Evolutionary conservation across 495 filamentous ascomycete species (phyloP), one percentile per base, ranked within the genome.

Genomic region (Entonaema liquescens): DNA sequence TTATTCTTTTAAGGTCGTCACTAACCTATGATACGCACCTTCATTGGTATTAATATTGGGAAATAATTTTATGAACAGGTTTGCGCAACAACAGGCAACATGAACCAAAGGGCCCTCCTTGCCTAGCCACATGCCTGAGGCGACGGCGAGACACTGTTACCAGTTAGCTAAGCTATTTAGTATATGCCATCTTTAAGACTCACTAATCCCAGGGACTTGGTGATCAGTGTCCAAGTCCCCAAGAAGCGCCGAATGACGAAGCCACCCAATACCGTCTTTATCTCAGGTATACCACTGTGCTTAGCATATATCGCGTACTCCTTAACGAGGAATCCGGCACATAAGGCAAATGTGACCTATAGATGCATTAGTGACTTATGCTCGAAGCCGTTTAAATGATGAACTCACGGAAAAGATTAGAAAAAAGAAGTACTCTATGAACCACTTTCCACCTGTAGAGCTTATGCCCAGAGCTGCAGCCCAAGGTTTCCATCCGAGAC

Each of bases 51-150:
- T 92, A 29, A 99, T 88, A 71, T 86, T 91, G 4, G 88, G 84
- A 67, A 97, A 98, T 52, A 93, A 80, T 77, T 95, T 97, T 89
- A 97, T 97, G 64, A 98, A 92, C 5, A 98, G 82, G 77, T 96
- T 98, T 28, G 96, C 95, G 76, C 93, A 98, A 77, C 95, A 99
- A 78, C 95, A 99, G 60, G 96, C 95, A 42, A 99, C 96, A 79
- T 99, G 95, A 0, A 99, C 96, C 35, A 99, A 83, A 8, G 95
- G 95, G 4, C 95, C 95, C 84, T 99, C 95, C 77, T 99, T 99
- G 19, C 95, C 95, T n/a, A 99, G 80, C 95, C 95, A 99, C 80
- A 99, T 86, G 13, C 95, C 96, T 19, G 95, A 98, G 68, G 93
- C 93, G 69, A 98, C 96, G 26, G 95, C 90, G 44, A 99, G 87